Conservation (phyloP, 1,284 basidiomycete species). For the Golubevia pallescens region DNA sequence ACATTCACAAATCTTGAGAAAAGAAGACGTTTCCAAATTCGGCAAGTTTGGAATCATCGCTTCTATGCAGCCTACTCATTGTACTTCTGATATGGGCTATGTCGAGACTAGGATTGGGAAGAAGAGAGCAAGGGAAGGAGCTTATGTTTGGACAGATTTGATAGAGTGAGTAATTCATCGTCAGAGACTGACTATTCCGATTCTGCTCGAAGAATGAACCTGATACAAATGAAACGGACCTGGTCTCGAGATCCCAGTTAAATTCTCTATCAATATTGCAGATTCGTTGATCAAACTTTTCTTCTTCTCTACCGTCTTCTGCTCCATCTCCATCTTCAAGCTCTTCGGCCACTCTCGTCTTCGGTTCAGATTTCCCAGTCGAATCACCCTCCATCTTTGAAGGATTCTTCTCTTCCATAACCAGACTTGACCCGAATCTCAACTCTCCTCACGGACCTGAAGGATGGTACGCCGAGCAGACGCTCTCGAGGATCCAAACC, state of each 20-base stretch:
- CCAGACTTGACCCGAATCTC: slow-evolving; percentile 74
- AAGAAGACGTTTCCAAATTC: slow-evolving; percentile 74
- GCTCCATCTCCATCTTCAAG: background rate
- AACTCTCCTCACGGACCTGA: slow-evolving; percentile 78
- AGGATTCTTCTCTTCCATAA: slow-evolving; percentile 85
- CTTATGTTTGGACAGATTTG: slow-evolving; percentile 84
- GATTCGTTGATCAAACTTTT: too few relatives aligned
- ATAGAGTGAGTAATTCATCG: slow-evolving; percentile 69
- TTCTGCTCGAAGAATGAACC: too few relatives aligned
- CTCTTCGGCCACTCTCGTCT: slow-evolving; percentile 70
- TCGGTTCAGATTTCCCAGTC: slow-evolving; percentile 91
- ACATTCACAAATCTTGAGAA: slow-evolving; percentile 78
- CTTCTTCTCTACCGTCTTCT: background rate
- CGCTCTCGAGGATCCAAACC: slow-evolving; percentile 75
- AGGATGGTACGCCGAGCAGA: slow-evolving; percentile 79
- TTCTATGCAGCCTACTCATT: slow-evolving; percentile 92
- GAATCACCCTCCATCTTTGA: slow-evolving; percentile 31
- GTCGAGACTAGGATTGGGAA: slow-evolving; percentile 30
- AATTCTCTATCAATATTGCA: too few relatives aligned
- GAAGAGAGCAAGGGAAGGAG: slow-evolving; percentile 73
- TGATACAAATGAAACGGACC: too few relatives aligned
- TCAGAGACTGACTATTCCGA: too few relatives aligned
- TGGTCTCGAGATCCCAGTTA: too few relatives aligned
- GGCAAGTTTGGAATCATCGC: slow-evolving; percentile 81
- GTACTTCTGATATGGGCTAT: slow-evolving; percentile 85